Base-by-base conservation (phyloP, 352 stramenopile genomes). In the Stramenopiles sp. region DNA sequence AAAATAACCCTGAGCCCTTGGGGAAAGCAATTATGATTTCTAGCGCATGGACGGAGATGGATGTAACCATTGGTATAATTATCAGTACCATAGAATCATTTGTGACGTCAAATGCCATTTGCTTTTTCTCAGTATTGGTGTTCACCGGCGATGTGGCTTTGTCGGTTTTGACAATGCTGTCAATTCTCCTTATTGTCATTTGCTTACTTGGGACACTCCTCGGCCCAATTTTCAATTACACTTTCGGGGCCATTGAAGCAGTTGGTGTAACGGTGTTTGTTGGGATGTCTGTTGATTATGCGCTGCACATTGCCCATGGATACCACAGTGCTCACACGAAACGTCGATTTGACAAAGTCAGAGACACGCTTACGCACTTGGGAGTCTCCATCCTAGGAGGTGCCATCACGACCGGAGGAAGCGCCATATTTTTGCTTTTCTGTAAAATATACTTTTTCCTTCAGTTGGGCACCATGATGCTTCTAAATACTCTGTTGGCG, bases 211-310 rank as follows among this genome's bases (percentile, higher is more conserved):
- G 43, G 25, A 25, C 25, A 18, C 25, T 63, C 12, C 25, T 63
- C 43, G 43, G 43, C 25, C n/a, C 30, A 36, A 35, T 76, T 4
- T 18, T 78, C 1, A 30, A 32, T 1, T 78, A 68, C 49, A 68
- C 4, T 1, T 74, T 78, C 12, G 76, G 76, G 6, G 71, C 71
- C 31, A 78, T 78, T 12, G 76, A 78, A 75, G 76, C 76, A 4
- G 34, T 78, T 4, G 49, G 32, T 1, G 31, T 78, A 25, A 77
- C 76, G 34, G 77, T 78, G n/a, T 78, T 78, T 33, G 76, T 78
- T 1, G 76, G 76, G 18, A 75, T 78, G 49, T 73, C 74, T 2
- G 75, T 76, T 6, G 76, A 78, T 37, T 78, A 78, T 32, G 68
- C 32, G 18, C 34, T 78, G 4, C 76, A 78, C 25, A 36, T 78